A percentile compares a stretch with the other conserved stretches of the same genome.
Evolutionary conservation across 441 rosid genomes (phyloP).

Genomic region (Corymbia citriodora): DNA sequence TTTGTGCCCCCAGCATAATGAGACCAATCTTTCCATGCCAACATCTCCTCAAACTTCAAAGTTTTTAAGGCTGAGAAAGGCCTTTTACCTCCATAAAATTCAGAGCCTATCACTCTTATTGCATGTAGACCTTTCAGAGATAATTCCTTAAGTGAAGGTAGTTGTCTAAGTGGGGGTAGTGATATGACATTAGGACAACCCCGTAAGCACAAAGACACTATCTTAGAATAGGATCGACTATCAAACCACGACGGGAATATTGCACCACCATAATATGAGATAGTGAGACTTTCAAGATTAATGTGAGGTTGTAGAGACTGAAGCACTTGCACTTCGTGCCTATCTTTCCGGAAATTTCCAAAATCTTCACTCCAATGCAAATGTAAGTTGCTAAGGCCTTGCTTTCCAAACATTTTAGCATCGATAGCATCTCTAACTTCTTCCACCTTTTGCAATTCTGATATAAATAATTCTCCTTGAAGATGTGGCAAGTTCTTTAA

Average conservation of each 20-base stretch:
- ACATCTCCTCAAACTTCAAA: not conserved
- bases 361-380: not conserved
- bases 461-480: not conserved
- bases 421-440: accelerated
- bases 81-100: not conserved
- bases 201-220: not conserved
- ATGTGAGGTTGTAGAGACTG: not conserved
- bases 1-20: accelerated
- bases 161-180: not conserved
- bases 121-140: not conserved
- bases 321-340: not conserved
- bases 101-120: not conserved
- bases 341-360: not conserved
- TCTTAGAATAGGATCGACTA: not conserved
- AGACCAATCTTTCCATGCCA: not conserved
- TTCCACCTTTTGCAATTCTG: not conserved
- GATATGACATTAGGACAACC: not conserved
- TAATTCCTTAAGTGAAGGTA: not conserved
- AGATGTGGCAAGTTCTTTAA: not conserved
- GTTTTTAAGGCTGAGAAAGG: not conserved
- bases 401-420: not conserved
- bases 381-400: not conserved
- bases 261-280: not conserved
- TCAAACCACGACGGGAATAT: not conserved
- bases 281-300: not conserved